These are phyloP conservation scores for Fragilariopsis cylindrus DNA, from an alignment of 108 stramenopile genomes.

Conservation along the genomic window DNA sequence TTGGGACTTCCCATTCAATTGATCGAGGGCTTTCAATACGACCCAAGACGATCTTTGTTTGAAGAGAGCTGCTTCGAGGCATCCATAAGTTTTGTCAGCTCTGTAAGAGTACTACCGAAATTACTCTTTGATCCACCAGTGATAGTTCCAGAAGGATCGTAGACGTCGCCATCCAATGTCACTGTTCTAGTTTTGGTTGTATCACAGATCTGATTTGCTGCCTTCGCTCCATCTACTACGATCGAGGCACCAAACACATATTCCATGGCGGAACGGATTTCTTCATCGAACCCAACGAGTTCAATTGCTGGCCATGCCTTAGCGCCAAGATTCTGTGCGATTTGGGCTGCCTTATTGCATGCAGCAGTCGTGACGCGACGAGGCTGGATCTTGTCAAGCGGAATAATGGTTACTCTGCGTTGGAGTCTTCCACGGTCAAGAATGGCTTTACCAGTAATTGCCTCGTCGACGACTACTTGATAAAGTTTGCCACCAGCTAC, in stretches of 20 bases:
- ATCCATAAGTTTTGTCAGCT: constrained; percentile 61
- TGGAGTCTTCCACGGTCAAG: constrained; percentile 91
- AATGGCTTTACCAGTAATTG: constrained; percentile 93
- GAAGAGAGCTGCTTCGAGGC: constrained; percentile 51
- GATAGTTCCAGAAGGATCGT: constrained; percentile 97
- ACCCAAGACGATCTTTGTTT: constrained; percentile 43
- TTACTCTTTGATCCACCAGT: constrained; percentile 89
- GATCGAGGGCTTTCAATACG: constrained; percentile 49
- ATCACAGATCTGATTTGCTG: constrained; percentile 94
- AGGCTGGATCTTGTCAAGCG: constrained; percentile 92
- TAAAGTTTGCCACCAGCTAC: constrained; percentile 93
- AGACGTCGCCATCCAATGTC: constrained; percentile 96
- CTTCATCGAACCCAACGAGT: constrained; percentile 95
- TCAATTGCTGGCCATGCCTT: constrained; percentile 88
- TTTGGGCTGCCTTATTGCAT: constrained; percentile 53
- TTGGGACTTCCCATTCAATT: constrained; percentile 46
- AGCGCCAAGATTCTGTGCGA: constrained; percentile 74
- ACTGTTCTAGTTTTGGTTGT: constrained; percentile 90
- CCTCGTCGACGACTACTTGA: constrained; percentile 98
- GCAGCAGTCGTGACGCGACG: constrained; percentile 51
- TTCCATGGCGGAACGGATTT: constrained; percentile 91
- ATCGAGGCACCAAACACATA: constrained; percentile 94
- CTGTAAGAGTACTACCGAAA: constrained; percentile 80
- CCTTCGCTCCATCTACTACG: constrained; percentile 87
- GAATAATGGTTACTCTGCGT: constrained; percentile 96